Percentiles rank a stretch among this genome's conserved stretches.
Evolutionary conservation across 2,329 filamentous ascomycete species (phyloP).

Genomic region (Diaporthe vexans): DNA sequence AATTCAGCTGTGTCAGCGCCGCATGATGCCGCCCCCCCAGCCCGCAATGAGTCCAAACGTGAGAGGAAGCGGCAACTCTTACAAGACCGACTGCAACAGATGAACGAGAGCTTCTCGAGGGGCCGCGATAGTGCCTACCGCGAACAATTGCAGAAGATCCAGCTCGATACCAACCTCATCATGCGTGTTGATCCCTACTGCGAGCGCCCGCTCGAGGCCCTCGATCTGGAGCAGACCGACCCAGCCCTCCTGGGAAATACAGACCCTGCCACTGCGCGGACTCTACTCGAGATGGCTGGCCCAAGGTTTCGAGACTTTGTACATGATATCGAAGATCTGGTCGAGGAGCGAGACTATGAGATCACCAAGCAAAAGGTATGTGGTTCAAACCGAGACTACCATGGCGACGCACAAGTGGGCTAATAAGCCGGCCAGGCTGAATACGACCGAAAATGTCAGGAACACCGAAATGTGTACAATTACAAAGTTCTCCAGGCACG

Average conservation of each 20-base stretch:
- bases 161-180: conserved; percentile 89
- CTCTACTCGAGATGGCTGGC: conserved; percentile 81
- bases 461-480: conserved; percentile 70
- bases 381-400: conserved; percentile 35
- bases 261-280: conserved; percentile 58
- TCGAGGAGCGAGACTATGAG: conserved; percentile 89
- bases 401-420: background rate
- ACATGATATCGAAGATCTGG: conserved; percentile 86
- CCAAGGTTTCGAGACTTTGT: conserved; percentile 89
- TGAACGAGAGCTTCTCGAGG: conserved; percentile 82
- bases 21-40: conserved; percentile 35
- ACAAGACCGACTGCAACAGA: conserved; percentile 81
- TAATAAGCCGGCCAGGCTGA: conserved; percentile 63
- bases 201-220: conserved; percentile 59
- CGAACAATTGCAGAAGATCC: conserved; percentile 91
- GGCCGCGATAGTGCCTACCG: conserved; percentile 89
- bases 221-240: conserved; percentile 48
- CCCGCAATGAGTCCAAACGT: conserved; percentile 75
- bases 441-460: conserved; percentile 72
- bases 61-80: conserved; percentile 91
- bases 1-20: conserved; percentile 35
- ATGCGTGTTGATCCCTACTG: conserved; percentile 87
- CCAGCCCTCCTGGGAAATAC: conserved; percentile 50
- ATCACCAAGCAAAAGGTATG: conserved; percentile 85
- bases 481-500: conserved; percentile 75